These are phyloP conservation scores for Cyclocybe cylindracea DNA, from an alignment of 768 basidiomycete species.

Conservation along the genomic window DNA sequence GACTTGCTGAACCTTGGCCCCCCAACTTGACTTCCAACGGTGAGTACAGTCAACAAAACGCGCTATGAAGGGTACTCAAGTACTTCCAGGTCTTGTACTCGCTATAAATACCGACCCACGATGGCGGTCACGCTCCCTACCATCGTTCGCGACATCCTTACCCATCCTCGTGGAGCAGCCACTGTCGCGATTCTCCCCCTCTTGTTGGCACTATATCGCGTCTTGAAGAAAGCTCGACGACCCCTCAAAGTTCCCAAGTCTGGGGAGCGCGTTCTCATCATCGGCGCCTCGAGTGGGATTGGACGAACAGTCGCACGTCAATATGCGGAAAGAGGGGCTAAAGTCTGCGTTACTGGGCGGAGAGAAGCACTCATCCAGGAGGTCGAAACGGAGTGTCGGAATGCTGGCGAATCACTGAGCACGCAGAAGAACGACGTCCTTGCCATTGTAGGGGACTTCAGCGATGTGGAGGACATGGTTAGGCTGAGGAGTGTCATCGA, in stretches of 20 bases:
- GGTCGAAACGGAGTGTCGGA: constrained; percentile 62
- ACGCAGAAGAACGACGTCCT: constrained; percentile 38
- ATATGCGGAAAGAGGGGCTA: constrained; percentile 77
- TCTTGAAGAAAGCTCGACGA: constrained; percentile 27
- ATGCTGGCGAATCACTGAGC: constrained; percentile 14
- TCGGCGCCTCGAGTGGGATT: constrained; percentile 86
- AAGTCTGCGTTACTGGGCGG: constrained; percentile 74
- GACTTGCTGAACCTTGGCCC: too few species aligned
- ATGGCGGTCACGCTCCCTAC: constrained; percentile 2
- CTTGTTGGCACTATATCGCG: constrained; percentile 19
- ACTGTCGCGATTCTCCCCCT: constrained; percentile 26
- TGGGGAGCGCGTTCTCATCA: constrained; percentile 72
- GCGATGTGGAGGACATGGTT: constrained; percentile 67
- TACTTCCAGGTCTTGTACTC: too few species aligned
- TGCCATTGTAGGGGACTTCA: constrained; percentile 62
- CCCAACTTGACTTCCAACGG: too few species aligned
- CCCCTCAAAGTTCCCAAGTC: constrained; percentile 35
- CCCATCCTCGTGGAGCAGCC: neutral
- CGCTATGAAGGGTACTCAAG: too few species aligned
- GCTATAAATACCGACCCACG: too few species aligned
- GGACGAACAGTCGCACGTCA: constrained; percentile 68
- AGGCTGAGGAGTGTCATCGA: constrained; percentile 52
- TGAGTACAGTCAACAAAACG: too few species aligned
- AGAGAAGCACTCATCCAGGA: constrained; percentile 52
- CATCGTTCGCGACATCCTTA: neutral